Evolutionary conservation across 805 yeast species (phyloP).

Genomic region (Isabelozyma heimii): DNA sequence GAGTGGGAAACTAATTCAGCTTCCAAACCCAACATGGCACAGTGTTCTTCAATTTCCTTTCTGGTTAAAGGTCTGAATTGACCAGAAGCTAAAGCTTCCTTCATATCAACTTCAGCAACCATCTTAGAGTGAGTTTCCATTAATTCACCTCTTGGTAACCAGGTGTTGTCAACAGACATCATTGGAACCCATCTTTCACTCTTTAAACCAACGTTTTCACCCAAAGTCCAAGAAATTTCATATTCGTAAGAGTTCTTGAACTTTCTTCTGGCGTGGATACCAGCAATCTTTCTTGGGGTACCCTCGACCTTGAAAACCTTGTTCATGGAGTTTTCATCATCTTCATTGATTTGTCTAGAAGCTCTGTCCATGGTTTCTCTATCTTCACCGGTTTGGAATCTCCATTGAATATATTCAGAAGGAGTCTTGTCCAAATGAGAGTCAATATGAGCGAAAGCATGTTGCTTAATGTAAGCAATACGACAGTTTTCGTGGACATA

Average conservation of each 20-base stretch:
- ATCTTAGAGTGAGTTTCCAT: conserved; percentile 95
- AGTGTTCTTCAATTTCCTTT: conserved; percentile 99
- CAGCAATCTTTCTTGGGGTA: conserved; percentile 95
- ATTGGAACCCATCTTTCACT: conserved; percentile 99
- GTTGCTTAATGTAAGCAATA: conserved; percentile 99
- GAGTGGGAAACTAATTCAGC: conserved; percentile 99
- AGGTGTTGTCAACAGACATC: conserved; percentile 99
- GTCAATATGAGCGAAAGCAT: conserved; percentile 99
- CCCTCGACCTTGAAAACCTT: conserved; percentile 99
- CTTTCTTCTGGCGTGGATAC: conserved; percentile 95
- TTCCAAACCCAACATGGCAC: conserved; percentile 97
- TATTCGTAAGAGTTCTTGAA: conserved; percentile 99
- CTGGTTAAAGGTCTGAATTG: conserved; percentile 99
- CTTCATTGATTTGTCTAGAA: conserved; percentile 95
- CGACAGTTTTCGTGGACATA: conserved; percentile 99
- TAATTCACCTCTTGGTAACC: conserved; percentile 95
- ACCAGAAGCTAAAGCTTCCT: conserved; percentile 99
- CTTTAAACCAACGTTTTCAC: conserved; percentile 99
- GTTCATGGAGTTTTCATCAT: conserved; percentile 98
- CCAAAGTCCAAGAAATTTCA: conserved; percentile 95
- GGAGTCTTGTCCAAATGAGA: conserved; percentile 99
- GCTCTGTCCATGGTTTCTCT: conserved; percentile 99
- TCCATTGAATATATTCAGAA: conserved; percentile 99
- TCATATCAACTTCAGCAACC: conserved; percentile 99
- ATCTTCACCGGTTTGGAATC: conserved; percentile 99